A percentile compares a stretch with the other conserved stretches of the same genome.
Conservation (phyloP, 495 filamentous ascomycete genomes). For the Aspergillus steynii region DNA sequence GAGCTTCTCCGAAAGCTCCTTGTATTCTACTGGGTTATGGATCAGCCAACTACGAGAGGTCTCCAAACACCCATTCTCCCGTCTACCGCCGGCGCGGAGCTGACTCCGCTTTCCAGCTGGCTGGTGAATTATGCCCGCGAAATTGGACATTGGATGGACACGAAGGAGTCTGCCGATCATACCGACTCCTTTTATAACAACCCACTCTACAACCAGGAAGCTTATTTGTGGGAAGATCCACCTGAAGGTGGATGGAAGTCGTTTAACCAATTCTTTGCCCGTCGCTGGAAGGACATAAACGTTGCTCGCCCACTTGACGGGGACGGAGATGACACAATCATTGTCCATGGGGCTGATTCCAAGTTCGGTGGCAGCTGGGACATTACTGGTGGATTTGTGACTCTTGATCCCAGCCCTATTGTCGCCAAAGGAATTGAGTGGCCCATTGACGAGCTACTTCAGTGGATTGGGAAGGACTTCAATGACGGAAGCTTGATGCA, state of each 20-base stretch:
- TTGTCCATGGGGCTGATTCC: neutral
- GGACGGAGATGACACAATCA: neutral
- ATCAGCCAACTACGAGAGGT: conserved; percentile 19
- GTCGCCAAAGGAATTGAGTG: neutral
- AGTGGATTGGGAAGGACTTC: neutral
- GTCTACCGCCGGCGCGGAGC: neutral
- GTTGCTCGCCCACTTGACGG: neutral
- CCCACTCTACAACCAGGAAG: neutral
- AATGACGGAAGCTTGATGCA: neutral
- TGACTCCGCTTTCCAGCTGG: neutral
- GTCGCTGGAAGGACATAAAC: neutral
- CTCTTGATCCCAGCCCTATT: too few relatives aligned
- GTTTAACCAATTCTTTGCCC: conserved; percentile 5
- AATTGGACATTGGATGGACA: neutral
- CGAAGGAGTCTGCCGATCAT: neutral
- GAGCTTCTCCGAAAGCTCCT: conserved; percentile 26
- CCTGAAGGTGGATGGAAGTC: neutral
- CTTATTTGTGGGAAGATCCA: too few relatives aligned
- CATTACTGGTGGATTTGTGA: neutral
- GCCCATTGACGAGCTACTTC: neutral
- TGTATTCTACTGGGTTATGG: conserved; percentile 34
- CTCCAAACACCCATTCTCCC: conserved; percentile 1
- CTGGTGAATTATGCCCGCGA: neutral
- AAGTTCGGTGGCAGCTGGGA: neutral
- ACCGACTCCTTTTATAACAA: neutral